Percentiles rank a stretch among this genome's conserved stretches.
phyloP scores from a whole-genome alignment of 2,329 filamentous ascomycete genomes.

The Rachicladosporium sp. region DNA sequence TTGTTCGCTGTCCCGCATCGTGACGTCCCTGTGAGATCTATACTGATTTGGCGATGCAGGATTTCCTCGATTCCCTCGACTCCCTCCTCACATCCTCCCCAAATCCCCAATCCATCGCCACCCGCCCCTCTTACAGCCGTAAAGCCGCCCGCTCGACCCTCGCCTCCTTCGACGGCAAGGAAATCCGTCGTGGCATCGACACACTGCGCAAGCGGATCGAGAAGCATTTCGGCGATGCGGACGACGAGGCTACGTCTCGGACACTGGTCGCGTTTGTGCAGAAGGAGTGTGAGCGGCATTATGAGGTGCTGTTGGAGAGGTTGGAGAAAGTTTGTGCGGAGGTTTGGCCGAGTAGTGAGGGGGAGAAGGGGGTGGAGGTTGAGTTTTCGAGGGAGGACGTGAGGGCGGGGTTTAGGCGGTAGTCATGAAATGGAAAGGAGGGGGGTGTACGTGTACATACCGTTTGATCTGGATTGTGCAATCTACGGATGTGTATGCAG shows the following conservation, averaged over 20 bases:
- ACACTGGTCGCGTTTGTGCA: constrained; percentile 48
- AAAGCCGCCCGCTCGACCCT: constrained; percentile 77
- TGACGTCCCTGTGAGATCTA: too few relatives aligned
- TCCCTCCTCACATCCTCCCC: constrained; percentile 43
- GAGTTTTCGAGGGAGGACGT: constrained; percentile 25
- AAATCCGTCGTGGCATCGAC: constrained; percentile 81
- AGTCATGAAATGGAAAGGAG: background rate
- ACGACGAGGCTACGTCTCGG: constrained; percentile 55
- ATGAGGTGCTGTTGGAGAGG: constrained; percentile 42
- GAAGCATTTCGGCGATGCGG: constrained; percentile 90
- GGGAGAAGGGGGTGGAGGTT: constrained; percentile 32
- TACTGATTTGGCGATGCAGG: constrained; percentile 28
- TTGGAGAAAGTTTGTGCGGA: constrained; percentile 28
- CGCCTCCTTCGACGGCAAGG: constrained; percentile 62
- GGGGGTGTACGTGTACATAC: too few relatives aligned
- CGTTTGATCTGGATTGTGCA: too few relatives aligned
- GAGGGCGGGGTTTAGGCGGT: constrained; percentile 21
- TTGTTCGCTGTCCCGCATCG: too few relatives aligned
- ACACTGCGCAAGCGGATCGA: constrained; percentile 81
- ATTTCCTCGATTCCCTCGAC: constrained; percentile 84
- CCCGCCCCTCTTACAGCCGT: constrained; percentile 72
- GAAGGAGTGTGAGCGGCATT: constrained; percentile 46
- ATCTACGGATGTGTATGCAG: too few relatives aligned
- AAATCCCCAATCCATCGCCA: constrained; percentile 51
- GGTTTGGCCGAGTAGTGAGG: constrained; percentile 28